Evolutionary conservation across 768 basidiomycete species (phyloP), one percentile per base, ranked within the genome.

Genomic region (Tephrocybe rancida): DNA sequence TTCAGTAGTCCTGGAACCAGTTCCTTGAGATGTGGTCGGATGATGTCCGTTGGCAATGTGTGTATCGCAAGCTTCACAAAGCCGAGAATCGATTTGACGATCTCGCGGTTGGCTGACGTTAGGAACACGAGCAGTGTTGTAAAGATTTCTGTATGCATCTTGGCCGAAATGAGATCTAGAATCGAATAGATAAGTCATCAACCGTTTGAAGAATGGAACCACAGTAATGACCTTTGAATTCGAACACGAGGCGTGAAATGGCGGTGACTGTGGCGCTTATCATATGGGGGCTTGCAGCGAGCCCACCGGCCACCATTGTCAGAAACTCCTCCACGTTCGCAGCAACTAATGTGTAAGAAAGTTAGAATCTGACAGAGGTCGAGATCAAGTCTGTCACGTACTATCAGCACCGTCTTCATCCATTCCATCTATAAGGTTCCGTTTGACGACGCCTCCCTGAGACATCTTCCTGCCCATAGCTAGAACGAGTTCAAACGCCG

Each of bases 221-320:
- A 24, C 37, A 67, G 73, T 35, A 47, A 73, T 35, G 48, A 94
- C 95, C 87, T 80, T 89, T 94, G 77, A 95, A 99, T 71, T 98
- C 97, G 67, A 98, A 99, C 16, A 98, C 79, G 11, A 98, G 78
- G 21, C 97, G 84, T 2, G 95, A 95, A 49, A 99, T 85, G 0
- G 94, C 92, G 5, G 95, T 98, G 48, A 98, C 86, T 1, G 93
- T 92, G 1, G 97, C 97, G 64, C 95, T 96, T 67, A 98, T 96
- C 94, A 97, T 98, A 66, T 99, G 97, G 0, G 96, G 95, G 10
- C 85, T 91, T 13, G 90, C 87, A 8, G 94, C 95, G 43, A 98
- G 73, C 52, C 97, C 97, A 60, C 94, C 95, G 32, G 92, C 92
- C 25, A 98, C 77, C 95, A 99, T 98, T 3, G 91, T 99, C 75